phyloP scores from a whole-genome alignment of 768 basidiomycete species.

The Nidula microcarpa region DNA sequence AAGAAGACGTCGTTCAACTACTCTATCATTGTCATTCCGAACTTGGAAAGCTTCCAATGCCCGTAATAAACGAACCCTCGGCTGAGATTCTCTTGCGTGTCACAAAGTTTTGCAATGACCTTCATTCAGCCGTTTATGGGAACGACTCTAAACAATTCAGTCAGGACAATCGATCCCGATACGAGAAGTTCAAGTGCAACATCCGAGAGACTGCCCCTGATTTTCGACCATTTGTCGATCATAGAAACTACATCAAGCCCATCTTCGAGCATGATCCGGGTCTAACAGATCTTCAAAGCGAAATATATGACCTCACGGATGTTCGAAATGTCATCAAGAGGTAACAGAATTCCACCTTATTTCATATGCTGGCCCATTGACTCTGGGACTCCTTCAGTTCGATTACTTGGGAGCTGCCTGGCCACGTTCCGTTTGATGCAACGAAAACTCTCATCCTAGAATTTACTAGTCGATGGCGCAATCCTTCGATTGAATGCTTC shows the following conservation, averaged over 20 bases:
- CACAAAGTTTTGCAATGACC: conserved; percentile 38
- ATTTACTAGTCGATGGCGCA: conserved; percentile 23
- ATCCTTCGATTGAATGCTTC: conserved; percentile 24
- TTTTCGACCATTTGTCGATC: conserved; percentile 21
- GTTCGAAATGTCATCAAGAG: background rate
- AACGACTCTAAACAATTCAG: conserved; percentile 17
- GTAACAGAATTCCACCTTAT: background rate
- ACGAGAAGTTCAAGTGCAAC: conserved; percentile 20
- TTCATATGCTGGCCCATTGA: background rate
- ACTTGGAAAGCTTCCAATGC: conserved; percentile 36
- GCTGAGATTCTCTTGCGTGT: conserved; percentile 43
- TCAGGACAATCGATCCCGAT: conserved; percentile 23
- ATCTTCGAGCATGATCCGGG: background rate
- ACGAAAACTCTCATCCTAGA: conserved; percentile 21
- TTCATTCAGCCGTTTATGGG: conserved; percentile 24
- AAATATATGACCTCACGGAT: background rate
- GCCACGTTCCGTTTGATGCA: conserved; percentile 30
- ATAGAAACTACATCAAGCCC: background rate
- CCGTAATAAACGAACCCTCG: conserved; percentile 31
- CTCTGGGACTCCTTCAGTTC: conserved; percentile 14
- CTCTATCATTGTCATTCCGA: conserved; percentile 29
- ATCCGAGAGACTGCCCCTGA: conserved; percentile 29
- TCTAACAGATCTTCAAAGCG: background rate
- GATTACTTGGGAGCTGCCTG: conserved; percentile 33
- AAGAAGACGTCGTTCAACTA: conserved; percentile 30